A percentile compares a stretch with the other conserved stretches of the same genome.
Conservation (phyloP, 1,284 basidiomycete species). For the Ustilago trichophora region DNA sequence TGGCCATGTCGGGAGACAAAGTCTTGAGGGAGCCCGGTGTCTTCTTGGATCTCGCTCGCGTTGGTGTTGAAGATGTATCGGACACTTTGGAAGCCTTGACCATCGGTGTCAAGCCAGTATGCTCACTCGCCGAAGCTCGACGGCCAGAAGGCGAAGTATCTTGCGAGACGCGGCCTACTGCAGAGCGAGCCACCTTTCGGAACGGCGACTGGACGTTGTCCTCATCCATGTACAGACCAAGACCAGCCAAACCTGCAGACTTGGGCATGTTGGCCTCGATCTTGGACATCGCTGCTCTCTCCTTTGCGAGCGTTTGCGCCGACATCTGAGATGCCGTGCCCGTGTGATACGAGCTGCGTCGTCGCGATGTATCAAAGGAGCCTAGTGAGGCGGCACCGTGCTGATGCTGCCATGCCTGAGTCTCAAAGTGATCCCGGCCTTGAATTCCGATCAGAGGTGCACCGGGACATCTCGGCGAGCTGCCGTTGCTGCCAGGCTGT, state of each 20-base stretch:
- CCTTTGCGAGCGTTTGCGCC: neutral
- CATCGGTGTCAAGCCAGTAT: constrained; percentile 43
- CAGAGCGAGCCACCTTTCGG: constrained; percentile 1
- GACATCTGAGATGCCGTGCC: neutral
- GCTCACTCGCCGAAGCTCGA: neutral
- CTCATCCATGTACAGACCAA: constrained; percentile 32
- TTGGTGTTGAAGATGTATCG: constrained; percentile 20
- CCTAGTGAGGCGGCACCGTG: constrained; percentile 10
- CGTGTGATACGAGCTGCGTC: neutral
- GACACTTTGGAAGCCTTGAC: constrained; percentile 30
- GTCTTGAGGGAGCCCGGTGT: constrained; percentile 10
- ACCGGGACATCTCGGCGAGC: constrained; percentile 20
- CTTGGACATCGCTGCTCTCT: constrained; percentile 15
- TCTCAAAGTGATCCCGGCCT: constrained; percentile 23
- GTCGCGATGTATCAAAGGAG: neutral
- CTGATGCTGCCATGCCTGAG: constrained; percentile 11
- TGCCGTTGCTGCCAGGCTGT: neutral
- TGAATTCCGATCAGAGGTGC: constrained; percentile 31
- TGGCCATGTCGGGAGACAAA: neutral
- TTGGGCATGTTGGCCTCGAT: constrained; percentile 18
- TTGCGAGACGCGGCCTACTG: neutral
- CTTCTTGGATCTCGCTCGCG: constrained; percentile 16
- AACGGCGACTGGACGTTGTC: constrained; percentile 24
- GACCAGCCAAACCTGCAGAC: constrained; percentile 20
- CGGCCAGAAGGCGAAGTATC: neutral